Conservation (phyloP, 352 stramenopile genomes). For the Globisporangium uncinulatum region DNA sequence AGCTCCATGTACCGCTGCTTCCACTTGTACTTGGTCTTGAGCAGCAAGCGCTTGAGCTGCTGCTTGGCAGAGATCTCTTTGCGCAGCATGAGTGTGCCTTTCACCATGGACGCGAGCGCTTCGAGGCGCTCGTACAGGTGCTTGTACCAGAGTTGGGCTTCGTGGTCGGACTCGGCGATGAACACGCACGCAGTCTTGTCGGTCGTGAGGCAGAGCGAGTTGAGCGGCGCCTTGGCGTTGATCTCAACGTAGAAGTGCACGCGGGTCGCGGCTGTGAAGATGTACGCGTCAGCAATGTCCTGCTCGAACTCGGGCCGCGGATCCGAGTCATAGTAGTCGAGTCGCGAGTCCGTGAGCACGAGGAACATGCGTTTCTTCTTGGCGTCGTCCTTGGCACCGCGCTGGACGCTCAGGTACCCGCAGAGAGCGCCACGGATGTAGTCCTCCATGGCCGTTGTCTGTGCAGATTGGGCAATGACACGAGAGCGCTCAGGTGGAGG, state of each 20-base stretch:
- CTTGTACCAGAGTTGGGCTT: conserved; percentile 40
- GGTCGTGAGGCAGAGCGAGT: conserved; percentile 61
- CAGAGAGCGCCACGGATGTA: conserved; percentile 69
- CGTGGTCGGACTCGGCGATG: conserved; percentile 40
- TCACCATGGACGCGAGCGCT: conserved; percentile 43
- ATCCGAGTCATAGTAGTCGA: conserved; percentile 66
- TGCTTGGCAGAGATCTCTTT: conserved; percentile 41
- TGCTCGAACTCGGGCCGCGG: conserved; percentile 54
- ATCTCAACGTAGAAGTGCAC: conserved; percentile 62
- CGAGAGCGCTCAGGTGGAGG: background rate
- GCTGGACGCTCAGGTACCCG: conserved; percentile 59
- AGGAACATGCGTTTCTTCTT: conserved; percentile 63
- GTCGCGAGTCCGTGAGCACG: conserved; percentile 66
- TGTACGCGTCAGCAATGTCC: conserved; percentile 47
- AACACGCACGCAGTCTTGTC: conserved; percentile 57
- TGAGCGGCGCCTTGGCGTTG: conserved; percentile 38
- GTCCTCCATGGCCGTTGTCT: conserved; percentile 39
- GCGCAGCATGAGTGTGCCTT: conserved; percentile 38
- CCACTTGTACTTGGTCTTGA: conserved; percentile 70
- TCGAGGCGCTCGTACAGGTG: conserved; percentile 48
- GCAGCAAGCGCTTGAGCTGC: conserved; percentile 44
- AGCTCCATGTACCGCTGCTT: conserved; percentile 50
- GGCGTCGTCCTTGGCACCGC: conserved; percentile 31
- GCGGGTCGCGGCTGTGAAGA: conserved; percentile 38
- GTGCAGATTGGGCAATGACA: background rate